Evolutionary conservation across 2,329 filamentous ascomycete genomes (phyloP).

Genomic region (Pestalotiopsis sp.): DNA sequence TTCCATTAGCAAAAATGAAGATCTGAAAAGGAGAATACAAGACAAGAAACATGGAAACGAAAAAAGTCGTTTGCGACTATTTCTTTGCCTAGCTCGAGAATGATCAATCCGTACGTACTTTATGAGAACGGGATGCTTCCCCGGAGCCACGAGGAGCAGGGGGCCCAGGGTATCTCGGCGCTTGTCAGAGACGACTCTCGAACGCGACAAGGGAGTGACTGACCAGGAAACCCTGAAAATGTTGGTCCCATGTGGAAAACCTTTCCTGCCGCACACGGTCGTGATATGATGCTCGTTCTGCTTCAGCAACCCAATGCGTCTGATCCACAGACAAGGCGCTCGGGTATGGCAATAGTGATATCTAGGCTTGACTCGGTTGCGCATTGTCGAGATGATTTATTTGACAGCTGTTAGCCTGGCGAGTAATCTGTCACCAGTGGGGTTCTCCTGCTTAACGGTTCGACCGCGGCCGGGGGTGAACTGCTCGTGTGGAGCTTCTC

Average conservation of each 20-base stretch:
- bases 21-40: slow-evolving; percentile 14
- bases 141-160: slow-evolving; percentile 19
- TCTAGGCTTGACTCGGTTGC: not conserved
- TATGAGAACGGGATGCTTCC: slow-evolving; percentile 22
- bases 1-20: slow-evolving; percentile 12
- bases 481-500: not conserved
- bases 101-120: slow-evolving; percentile 4
- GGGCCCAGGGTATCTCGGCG: slow-evolving; percentile 18
- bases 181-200: slow-evolving; percentile 19
- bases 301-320: not conserved
- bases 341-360: not conserved
- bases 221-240: slow-evolving; percentile 3
- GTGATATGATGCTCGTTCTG: not conserved
- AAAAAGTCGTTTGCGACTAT: not conserved
- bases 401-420: not conserved
- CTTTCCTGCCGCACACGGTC: not conserved
- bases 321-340: not conserved
- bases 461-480: slow-evolving; percentile 3
- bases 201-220: not conserved
- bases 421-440: not conserved
- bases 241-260: not conserved
- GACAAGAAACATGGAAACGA: not conserved
- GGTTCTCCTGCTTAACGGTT: slow-evolving; percentile 6
- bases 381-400: not conserved
- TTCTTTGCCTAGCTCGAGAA: slow-evolving; percentile 14